Conservation (phyloP, 257 asterid genomes). For the Penstemon newberryi region DNA sequence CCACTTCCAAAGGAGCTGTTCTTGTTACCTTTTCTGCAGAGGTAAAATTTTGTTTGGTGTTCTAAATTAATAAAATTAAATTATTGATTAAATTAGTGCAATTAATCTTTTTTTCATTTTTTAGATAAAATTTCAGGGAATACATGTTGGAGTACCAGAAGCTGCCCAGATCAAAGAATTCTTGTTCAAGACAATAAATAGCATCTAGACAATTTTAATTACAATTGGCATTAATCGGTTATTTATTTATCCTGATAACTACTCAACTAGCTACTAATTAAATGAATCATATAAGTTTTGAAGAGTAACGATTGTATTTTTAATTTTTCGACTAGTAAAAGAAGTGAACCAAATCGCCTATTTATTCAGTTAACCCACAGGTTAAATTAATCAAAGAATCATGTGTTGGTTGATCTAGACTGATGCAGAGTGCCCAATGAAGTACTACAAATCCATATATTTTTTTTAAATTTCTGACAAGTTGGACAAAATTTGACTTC, state of each 20-base stretch:
- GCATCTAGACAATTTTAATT: constrained; percentile 32
- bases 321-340: not conserved
- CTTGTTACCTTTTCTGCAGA: constrained; percentile 60
- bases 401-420: no score
- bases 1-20: constrained; percentile 60
- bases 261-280: not conserved
- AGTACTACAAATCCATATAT: no score
- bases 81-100: not conserved
- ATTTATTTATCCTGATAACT: no score
- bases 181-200: constrained; percentile 45
- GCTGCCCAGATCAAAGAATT: constrained; percentile 44
- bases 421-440: not conserved
- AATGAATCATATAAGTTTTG: not conserved
- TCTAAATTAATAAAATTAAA: not conserved
- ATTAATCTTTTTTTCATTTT: not conserved
- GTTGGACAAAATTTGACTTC: not conserved
- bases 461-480: not conserved
- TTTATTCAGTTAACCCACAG: not conserved
- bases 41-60: constrained; percentile 34
- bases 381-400: no score
- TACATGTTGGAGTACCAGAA: constrained; percentile 42
- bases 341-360: not conserved
- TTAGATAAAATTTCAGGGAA: constrained; percentile 41
- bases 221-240: not conserved
- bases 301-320: not conserved